A percentile compares a stretch with the other conserved stretches of the same genome.
Conservation (phyloP, 2,329 filamentous ascomycete genomes). For the Aschersonia sp. region DNA sequence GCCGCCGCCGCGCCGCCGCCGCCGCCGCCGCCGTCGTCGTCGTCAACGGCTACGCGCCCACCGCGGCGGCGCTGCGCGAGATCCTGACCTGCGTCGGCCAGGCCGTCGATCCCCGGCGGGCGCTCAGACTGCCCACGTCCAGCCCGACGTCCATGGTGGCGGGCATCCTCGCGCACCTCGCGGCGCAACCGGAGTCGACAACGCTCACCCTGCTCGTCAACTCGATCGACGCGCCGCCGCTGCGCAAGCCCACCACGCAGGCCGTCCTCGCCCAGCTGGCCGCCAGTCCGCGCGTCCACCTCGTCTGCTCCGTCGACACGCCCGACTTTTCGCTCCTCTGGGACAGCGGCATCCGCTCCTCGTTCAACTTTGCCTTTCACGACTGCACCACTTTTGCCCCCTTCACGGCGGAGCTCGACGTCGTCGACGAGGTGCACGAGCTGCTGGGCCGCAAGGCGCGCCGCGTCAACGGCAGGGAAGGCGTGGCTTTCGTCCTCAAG, state of each 20-base stretch:
- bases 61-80: conserved; percentile 35
- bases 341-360: conserved; percentile 72
- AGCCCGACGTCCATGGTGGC: conserved; percentile 57
- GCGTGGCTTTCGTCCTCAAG: conserved; percentile 79
- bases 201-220: conserved; percentile 60
- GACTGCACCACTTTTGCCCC: conserved; percentile 82
- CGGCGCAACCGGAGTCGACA: conserved; percentile 15
- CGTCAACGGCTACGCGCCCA: conserved; percentile 65
- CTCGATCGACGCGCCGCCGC: conserved; percentile 66
- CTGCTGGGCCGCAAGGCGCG: conserved; percentile 69
- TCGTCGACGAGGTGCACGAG: conserved; percentile 81
- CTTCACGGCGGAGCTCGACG: conserved; percentile 59
- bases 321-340: conserved; percentile 79
- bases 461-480: conserved; percentile 75
- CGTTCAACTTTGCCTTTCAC: conserved; percentile 81
- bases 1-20: conserved; percentile 32
- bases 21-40: conserved; percentile 75
- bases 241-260: conserved; percentile 59
- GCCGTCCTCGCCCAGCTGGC: conserved; percentile 63
- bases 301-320: conserved; percentile 74
- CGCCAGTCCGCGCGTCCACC: conserved; percentile 52
- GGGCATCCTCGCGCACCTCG: conserved; percentile 46
- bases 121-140: conserved; percentile 37
- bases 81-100: conserved; percentile 53
- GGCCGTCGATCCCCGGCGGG: conserved; percentile 39